Evolutionary conservation across 1,284 basidiomycete species (phyloP).

Genomic region (Meira miltonrushii): DNA sequence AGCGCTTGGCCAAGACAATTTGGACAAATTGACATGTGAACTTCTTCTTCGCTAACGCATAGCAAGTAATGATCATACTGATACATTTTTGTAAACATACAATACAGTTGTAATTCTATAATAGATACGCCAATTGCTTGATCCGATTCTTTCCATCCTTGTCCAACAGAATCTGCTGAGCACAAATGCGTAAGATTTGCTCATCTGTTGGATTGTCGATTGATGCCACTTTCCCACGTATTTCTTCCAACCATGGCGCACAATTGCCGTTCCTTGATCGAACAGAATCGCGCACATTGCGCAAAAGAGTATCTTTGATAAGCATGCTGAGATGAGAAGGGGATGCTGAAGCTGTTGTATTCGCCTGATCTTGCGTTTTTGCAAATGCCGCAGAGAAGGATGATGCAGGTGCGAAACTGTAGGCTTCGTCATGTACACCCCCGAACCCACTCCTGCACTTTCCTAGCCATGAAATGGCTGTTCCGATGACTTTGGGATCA

Average conservation of each 20-base stretch:
- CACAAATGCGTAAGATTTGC: not conserved
- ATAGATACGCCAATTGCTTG: not conserved
- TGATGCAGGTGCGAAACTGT: not conserved
- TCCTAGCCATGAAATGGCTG: not conserved
- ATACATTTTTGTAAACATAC: not conserved
- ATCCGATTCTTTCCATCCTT: not conserved
- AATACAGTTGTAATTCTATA: not conserved
- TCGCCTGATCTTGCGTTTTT: not conserved
- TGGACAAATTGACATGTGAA: not conserved
- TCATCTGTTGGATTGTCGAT: too few relatives aligned
- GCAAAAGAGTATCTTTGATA: too few relatives aligned
- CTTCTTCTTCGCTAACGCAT: not conserved
- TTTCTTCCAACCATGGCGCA: too few relatives aligned
- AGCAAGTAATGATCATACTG: not conserved
- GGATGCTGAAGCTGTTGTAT: too few relatives aligned
- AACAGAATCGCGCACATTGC: too few relatives aligned
- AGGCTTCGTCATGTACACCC: not conserved
- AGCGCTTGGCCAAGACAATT: conserved; percentile 2
- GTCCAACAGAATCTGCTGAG: not conserved
- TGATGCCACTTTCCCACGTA: too few relatives aligned
- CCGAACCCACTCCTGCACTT: not conserved
- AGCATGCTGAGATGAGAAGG: too few relatives aligned
- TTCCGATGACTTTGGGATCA: not conserved
- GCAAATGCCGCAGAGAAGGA: not conserved
- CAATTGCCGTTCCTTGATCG: too few relatives aligned